Base-by-base conservation (phyloP, 1,284 basidiomycete species). In the Takashimella tepidaria region DNA sequence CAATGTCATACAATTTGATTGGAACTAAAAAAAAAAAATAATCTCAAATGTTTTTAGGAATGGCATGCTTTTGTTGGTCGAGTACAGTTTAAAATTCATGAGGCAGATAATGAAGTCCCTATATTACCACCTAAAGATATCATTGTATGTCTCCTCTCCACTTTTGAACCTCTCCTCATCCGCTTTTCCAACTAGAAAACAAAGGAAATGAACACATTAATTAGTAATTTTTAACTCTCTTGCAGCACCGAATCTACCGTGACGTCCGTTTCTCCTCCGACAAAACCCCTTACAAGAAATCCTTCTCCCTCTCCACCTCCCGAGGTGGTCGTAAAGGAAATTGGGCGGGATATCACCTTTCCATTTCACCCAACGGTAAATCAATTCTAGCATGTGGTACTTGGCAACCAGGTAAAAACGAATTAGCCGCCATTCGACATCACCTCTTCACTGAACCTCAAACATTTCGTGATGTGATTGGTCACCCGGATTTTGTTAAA, bases 111-210 rank as follows among this genome's bases (percentile, higher is more conserved):
- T 4, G 84, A 95, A 67, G 81, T 95, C 1, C 92, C 92, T 0
- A 83, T 83, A 23, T 76, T 95, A 5, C 92, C 92, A 0, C 82
- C 89, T 0, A 91, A 89, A 65, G 92, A 95, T 63, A 80, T 92
- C 21, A 84, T 88, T 69, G 88, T 89, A 49, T 50, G 84, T 73
- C 10, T 8, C 10, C 50, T 24, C 25, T 44, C 25, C 21, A 24
- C 20, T 24, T 23, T 26, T 12, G 19, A 23, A 23, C 42, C 20
- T 13, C 12, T 45, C 22, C 19, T 21, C 22, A 45, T 19, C 3
- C 41, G 1, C 24, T 21, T 12, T 11, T 22, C 41, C n/a, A 49
- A 8, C 13, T 10, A 3, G 31, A 8, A 37, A 8, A 16, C 31
- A 37, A 37, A 16, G 8, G 31, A 8, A 37, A 8, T 8, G 13